These are phyloP conservation scores for Ustilago lituana DNA, from an alignment of 1,284 basidiomycete species.

Conservation along the genomic window DNA sequence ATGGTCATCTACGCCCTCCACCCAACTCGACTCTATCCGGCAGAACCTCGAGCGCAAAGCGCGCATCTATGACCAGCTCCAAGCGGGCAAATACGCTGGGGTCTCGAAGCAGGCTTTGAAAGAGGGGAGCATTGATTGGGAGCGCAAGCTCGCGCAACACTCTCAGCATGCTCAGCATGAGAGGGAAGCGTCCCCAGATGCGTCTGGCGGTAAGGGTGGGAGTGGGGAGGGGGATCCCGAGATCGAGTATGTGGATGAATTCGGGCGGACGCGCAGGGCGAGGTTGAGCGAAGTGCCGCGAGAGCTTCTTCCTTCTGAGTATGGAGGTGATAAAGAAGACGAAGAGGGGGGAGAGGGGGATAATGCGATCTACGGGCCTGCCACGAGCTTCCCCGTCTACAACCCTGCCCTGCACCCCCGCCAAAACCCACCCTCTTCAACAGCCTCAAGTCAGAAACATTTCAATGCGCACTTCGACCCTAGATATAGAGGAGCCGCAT, in stretches of 20 bases:
- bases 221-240: conserved; percentile 74
- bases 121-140: conserved; percentile 82
- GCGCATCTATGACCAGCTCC: conserved; percentile 80
- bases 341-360: conserved; percentile 7
- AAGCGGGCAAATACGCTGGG: conserved; percentile 81
- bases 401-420: conserved; percentile 69
- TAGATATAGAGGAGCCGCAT: conserved; percentile 86
- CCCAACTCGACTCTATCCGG: conserved; percentile 74
- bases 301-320: conserved; percentile 71
- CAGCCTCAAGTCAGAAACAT: conserved; percentile 69
- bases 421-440: neutral
- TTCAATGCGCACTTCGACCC: conserved; percentile 85
- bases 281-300: conserved; percentile 81
- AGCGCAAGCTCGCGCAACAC: conserved; percentile 69
- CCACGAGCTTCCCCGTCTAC: conserved; percentile 81
- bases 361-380: conserved; percentile 52
- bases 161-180: conserved; percentile 23
- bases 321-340: conserved; percentile 42
- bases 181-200: conserved; percentile 67
- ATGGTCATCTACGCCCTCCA: neutral
- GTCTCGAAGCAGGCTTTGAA: conserved; percentile 71
- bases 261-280: conserved; percentile 78
- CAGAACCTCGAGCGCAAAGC: conserved; percentile 79
- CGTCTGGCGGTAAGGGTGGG: conserved; percentile 68
- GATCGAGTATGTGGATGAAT: conserved; percentile 85